Evolutionary conservation across 179 eudicot species (phyloP), one percentile per base, ranked within the genome.

Genomic region (Pouteria campechiana): DNA sequence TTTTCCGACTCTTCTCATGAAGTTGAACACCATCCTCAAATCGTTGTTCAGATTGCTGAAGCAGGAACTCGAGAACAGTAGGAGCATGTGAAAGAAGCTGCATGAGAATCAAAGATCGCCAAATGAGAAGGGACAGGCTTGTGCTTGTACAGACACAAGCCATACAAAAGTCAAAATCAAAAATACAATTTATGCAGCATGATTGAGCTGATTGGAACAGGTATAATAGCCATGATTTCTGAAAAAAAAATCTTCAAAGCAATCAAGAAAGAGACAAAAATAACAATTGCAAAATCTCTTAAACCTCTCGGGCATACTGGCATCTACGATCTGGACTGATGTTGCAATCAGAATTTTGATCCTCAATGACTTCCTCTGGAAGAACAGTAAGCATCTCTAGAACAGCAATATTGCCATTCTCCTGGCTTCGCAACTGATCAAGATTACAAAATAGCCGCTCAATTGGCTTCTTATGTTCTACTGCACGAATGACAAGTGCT

Each of bases 351-450:
- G 68, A 55, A 60, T 70, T 74, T 46, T 74, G 81, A 66, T 85
- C 95, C 54, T 90, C 98, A 31, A 86, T 54, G 38, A 76, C 80
- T 68, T 90, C 98, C 54, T 71, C 76, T 12, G 98, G 98, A 50
- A 90, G 69, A 54, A 90, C 90, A 44, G 87, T 90, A 25, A 90
- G 70, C 93, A 86, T 74, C 70, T 90, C 98, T 60, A 90, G 42
- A 28, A 86, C 95, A 63, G 93, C 98, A 64, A 66, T 48, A 44
- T 81, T 68, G 38, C 95, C 95, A 39, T 54, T 67, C n/a, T 79
- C 93, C 65, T 76, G 72, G 64, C 74, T 70, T 55, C 74, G 90
- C 57, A 90, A 69, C 61, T 70, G 81, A 53, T 73, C 86, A 29
- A 85, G 93, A 65, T 72, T 79, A 62, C 70, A 77, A 60, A 90